phyloP scores from a whole-genome alignment of 495 filamentous ascomycete genomes.

The Penicillium coffeae region DNA sequence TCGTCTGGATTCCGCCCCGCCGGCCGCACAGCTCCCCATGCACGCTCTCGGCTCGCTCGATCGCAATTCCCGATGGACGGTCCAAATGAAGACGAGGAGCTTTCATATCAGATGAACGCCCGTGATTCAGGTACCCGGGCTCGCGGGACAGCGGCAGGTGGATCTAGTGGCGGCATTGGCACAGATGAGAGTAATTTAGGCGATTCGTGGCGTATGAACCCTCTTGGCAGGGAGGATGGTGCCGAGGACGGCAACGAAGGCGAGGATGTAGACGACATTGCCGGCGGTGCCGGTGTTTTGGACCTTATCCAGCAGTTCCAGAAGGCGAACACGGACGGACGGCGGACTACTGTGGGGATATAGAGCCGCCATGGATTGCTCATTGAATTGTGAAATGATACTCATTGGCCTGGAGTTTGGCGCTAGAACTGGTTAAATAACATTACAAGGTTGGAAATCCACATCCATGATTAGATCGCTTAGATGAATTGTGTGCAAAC shows the following conservation, averaged over 20 bases:
- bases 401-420: background rate
- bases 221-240: slow-evolving; percentile 43
- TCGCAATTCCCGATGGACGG: slow-evolving; percentile 30
- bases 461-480: too few species aligned
- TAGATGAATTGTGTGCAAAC: too few species aligned
- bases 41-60: slow-evolving; percentile 46
- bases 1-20: slow-evolving; percentile 46
- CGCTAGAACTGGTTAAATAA: too few species aligned
- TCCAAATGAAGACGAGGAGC: slow-evolving; percentile 45
- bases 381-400: background rate
- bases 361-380: slow-evolving; percentile 6
- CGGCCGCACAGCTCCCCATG: slow-evolving; percentile 43
- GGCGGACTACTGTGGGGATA: slow-evolving; percentile 39
- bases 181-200: slow-evolving; percentile 56
- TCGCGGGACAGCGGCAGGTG: slow-evolving; percentile 18
- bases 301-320: slow-evolving; percentile 89
- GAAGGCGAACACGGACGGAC: slow-evolving; percentile 69
- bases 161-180: slow-evolving; percentile 42
- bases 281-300: slow-evolving; percentile 60
- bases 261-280: slow-evolving; percentile 48
- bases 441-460: too few species aligned
- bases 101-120: slow-evolving; percentile 24
- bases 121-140: slow-evolving; percentile 21
- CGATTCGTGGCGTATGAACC: slow-evolving; percentile 62
- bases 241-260: slow-evolving; percentile 44